Percentiles rank a stretch among this genome's conserved stretches.
These are phyloP conservation scores for Pneumocystis carinii DNA, from an alignment of 1,139 yeast species.

Conservation along the genomic window DNA sequence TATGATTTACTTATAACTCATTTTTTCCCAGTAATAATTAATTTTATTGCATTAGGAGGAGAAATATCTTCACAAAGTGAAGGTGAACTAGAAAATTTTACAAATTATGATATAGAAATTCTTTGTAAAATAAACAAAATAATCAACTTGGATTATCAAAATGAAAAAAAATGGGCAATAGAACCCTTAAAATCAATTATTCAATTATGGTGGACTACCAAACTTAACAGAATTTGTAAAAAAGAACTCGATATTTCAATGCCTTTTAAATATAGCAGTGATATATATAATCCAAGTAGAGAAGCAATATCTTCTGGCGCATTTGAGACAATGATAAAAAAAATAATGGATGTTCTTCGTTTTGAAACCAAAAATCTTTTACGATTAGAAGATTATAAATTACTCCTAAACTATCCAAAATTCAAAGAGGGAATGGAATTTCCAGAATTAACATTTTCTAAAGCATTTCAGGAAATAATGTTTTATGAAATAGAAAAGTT, in stretches of 20 bases:
- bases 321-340: conserved; percentile 57
- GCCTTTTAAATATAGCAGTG: conserved; percentile 28
- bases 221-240: conserved; percentile 56
- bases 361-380: conserved; percentile 10
- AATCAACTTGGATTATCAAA: background rate
- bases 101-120: conserved; percentile 8
- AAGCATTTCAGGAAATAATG: conserved; percentile 17
- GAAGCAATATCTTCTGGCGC: conserved; percentile 55
- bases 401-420: background rate
- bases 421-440: background rate
- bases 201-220: conserved; percentile 16
- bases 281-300: conserved; percentile 31
- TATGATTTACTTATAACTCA: conserved; percentile 52
- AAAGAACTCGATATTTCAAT: conserved; percentile 21
- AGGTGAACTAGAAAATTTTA: conserved; percentile 9
- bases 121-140: background rate
- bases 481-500: conserved; percentile 26
- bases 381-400: conserved; percentile 8
- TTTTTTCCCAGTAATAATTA: conserved; percentile 44
- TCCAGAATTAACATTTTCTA: conserved; percentile 11
- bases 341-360: conserved; percentile 21
- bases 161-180: conserved; percentile 19
- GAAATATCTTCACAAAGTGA: conserved; percentile 2
- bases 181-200: conserved; percentile 39
- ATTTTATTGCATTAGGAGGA: conserved; percentile 3